A percentile compares a stretch with the other conserved stretches of the same genome.
Conservation (phyloP, 169 alveolate genomes). For the Cryptosporidium xiaoi region DNA sequence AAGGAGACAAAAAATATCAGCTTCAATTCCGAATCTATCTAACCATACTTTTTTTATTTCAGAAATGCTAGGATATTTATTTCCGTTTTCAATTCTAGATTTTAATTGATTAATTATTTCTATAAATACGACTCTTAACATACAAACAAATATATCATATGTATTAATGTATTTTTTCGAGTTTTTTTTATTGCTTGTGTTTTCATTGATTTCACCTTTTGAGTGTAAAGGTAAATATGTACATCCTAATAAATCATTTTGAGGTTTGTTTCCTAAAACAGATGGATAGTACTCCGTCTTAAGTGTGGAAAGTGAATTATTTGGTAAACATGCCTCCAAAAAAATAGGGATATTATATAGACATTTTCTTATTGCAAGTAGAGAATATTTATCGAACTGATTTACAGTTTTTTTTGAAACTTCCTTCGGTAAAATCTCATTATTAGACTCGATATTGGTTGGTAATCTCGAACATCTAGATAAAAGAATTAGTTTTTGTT, state of each 20-base stretch:
- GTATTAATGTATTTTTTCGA: background rate
- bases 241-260: background rate
- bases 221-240: background rate
- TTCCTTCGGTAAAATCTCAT: background rate
- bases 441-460: constrained; percentile 9
- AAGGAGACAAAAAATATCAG: constrained; percentile 29
- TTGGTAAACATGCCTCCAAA: constrained; percentile 52
- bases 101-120: constrained; percentile 41
- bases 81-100: background rate
- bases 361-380: constrained; percentile 59
- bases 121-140: constrained; percentile 12
- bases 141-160: constrained; percentile 1
- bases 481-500: constrained; percentile 38
- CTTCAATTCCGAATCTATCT: constrained; percentile 51
- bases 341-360: constrained; percentile 47
- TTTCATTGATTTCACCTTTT: background rate
- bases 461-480: constrained; percentile 67
- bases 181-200: background rate
- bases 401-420: background rate
- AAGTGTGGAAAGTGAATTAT: constrained; percentile 4
- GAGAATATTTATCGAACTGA: background rate
- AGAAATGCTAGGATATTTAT: constrained; percentile 6
- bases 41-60: constrained; percentile 43
- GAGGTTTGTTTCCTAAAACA: background rate
- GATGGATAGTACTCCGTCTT: constrained; percentile 8